These are phyloP conservation scores for Penicillium simplicissimum DNA, from an alignment of 495 filamentous ascomycete genomes.

Conservation along the genomic window DNA sequence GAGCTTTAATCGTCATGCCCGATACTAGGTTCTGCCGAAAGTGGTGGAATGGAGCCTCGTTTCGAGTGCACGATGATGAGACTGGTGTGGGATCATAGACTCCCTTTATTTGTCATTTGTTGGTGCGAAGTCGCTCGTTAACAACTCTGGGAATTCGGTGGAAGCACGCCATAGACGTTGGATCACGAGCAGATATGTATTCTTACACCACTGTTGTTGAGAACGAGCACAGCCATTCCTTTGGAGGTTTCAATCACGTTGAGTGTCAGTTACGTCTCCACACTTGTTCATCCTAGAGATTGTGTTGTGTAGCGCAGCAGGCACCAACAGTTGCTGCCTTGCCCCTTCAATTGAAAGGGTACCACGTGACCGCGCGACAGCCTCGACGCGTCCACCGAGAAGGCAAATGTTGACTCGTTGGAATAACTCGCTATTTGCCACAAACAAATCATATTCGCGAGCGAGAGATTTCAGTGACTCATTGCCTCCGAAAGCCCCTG, in stretches of 20 bases:
- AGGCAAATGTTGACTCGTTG: slow-evolving; percentile 18
- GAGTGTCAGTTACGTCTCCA: neutral
- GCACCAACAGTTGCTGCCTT: neutral
- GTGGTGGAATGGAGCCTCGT: no score
- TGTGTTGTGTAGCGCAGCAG: neutral
- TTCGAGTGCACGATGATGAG: neutral
- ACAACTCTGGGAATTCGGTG: neutral
- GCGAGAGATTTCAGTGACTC: slow-evolving; percentile 6
- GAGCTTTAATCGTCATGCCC: neutral
- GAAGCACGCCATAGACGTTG: neutral
- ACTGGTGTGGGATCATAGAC: neutral
- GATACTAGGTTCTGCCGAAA: neutral
- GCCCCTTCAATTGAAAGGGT: neutral
- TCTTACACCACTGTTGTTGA: slow-evolving; percentile 17
- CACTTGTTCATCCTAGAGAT: neutral
- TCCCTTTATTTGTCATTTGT: neutral
- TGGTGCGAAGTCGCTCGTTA: neutral
- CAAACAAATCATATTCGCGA: slow-evolving; percentile 13
- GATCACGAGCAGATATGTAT: slow-evolving; percentile 12
- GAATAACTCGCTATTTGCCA: slow-evolving; percentile 27
- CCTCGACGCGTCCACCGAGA: slow-evolving; percentile 37
- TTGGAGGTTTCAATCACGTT: no score
- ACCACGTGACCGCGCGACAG: slow-evolving; percentile 47
- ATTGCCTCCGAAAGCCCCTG: neutral
- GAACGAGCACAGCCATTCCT: neutral